Evolutionary conservation across 257 asterid genomes (phyloP), one percentile per base, ranked within the genome.

Genomic region (Gentiana macrophylla): DNA sequence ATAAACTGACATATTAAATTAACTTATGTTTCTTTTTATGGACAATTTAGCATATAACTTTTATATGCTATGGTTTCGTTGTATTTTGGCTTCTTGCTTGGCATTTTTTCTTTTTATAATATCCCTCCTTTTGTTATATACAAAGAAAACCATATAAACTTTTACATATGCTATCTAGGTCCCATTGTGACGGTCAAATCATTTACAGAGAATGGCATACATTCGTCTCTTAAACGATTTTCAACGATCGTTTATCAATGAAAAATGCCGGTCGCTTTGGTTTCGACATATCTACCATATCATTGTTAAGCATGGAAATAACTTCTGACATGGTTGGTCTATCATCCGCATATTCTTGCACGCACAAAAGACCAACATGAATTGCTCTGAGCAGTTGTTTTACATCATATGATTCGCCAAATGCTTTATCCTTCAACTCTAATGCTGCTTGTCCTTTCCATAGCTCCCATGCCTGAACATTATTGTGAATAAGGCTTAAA

Each of bases 391-490:
- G 61, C 46, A 81, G 4, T 66, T 64, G 78, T 34, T 61, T 70
- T 33, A 41, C 50, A 35, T 49, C 53, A 62, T 73, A 72, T 8
- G 80, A 63, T 57, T 63, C 62, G 7, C 52, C 70, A 33, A 82
- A 60, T 8, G 49, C 52, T 33, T 77, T 81, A 72, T 82, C 86
- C 68, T 72, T 61, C 32, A 85, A 53, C 46, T 74, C 74, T 44
- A 63, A 32, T 4, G 75, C 78, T 54, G 50, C 49, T 49, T 52
- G 73, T n/a, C 62, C 65, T 45, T 38, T 55, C 89, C 86, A 82
- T 12, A 65, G 70, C 68, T 78, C 83, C 86, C 92, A 85, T 7
- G 78, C 84, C 92, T 85, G 63, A 36, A 49, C 13, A 60, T 69
- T 15, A 46, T 34, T 12, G 8, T n/a, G 38, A 8, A 47, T 13